These are phyloP conservation scores for Sporothrix schenckii DNA, from an alignment of 2,329 filamentous ascomycete genomes.

Conservation along the genomic window DNA sequence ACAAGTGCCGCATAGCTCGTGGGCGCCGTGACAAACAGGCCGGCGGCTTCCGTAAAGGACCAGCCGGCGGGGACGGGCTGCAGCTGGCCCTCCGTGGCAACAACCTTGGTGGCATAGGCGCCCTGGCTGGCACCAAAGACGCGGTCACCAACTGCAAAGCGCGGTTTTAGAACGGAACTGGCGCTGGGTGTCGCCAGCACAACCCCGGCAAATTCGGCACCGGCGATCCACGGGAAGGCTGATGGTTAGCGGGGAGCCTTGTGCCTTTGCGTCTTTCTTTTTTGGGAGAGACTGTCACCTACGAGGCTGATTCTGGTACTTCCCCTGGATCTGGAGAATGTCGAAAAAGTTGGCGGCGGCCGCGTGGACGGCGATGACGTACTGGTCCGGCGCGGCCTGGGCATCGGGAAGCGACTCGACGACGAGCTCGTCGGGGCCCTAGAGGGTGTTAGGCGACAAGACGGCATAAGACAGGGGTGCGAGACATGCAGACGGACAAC, in stretches of 20 bases:
- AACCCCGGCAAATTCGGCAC: constrained; percentile 82
- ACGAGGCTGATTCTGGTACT: constrained; percentile 90
- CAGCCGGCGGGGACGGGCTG: constrained; percentile 77
- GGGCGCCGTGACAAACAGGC: constrained; percentile 87
- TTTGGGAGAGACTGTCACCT: constrained; percentile 35
- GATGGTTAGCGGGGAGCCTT: background rate
- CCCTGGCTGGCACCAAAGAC: constrained; percentile 89
- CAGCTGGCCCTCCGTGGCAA: constrained; percentile 66
- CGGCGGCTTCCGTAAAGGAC: constrained; percentile 82
- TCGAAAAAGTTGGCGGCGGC: constrained; percentile 97
- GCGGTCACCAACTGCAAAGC: constrained; percentile 74
- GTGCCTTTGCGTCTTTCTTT: no score
- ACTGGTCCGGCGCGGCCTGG: constrained; percentile 70
- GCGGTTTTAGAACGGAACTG: constrained; percentile 54
- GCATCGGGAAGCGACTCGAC: constrained; percentile 77
- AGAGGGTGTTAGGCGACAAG: constrained; percentile 2
- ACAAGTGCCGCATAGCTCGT: constrained; percentile 87
- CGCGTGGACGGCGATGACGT: constrained; percentile 84
- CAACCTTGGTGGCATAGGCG: constrained; percentile 77
- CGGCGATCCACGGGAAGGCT: constrained; percentile 83
- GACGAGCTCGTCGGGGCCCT: constrained; percentile 78
- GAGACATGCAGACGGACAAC: no score
- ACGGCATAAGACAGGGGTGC: background rate
- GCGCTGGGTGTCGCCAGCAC: constrained; percentile 60
- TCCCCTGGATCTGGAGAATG: constrained; percentile 89